Percentiles rank a stretch among this genome's conserved stretches.
Conservation (phyloP, 2,329 filamentous ascomycete species). For the Beauveria bassiana region DNA sequence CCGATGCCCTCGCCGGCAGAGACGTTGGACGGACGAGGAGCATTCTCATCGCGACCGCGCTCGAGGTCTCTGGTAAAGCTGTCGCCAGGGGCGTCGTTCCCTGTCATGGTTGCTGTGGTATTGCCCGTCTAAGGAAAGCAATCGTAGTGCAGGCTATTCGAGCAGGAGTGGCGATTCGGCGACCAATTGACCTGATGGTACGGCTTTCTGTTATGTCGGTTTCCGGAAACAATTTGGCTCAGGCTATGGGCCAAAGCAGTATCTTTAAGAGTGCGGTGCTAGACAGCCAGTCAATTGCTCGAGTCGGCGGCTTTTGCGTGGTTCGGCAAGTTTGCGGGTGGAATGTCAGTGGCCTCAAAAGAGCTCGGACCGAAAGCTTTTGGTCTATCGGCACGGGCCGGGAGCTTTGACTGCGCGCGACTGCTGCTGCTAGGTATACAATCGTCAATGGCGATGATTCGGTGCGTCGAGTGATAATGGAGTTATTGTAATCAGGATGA, state of each 20-base stretch:
- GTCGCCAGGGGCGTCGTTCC: slow-evolving; percentile 20
- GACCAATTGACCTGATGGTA: background rate
- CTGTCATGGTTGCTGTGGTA: background rate
- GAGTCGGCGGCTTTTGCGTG: background rate
- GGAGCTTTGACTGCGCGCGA: background rate
- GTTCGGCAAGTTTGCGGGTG: background rate
- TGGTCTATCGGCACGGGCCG: background rate
- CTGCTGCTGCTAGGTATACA: background rate
- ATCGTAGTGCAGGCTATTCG: background rate
- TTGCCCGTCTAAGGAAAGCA: background rate
- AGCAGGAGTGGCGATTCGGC: background rate
- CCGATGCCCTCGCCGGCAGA: slow-evolving; percentile 45
- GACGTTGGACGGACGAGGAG: slow-evolving; percentile 38
- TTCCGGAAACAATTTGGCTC: background rate
- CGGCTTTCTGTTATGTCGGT: too few relatives aligned
- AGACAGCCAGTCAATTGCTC: background rate
- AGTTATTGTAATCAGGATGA: background rate
- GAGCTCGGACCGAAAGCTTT: background rate
- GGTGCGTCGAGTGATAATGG: background rate
- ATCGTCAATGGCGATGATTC: background rate
- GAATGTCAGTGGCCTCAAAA: background rate
- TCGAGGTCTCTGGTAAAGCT: slow-evolving; percentile 46
- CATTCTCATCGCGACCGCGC: slow-evolving; percentile 40
- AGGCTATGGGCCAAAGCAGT: background rate
- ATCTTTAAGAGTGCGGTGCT: background rate